Conservation (phyloP, 2,329 filamentous ascomycete genomes). For the Metarhizium robertsii region DNA sequence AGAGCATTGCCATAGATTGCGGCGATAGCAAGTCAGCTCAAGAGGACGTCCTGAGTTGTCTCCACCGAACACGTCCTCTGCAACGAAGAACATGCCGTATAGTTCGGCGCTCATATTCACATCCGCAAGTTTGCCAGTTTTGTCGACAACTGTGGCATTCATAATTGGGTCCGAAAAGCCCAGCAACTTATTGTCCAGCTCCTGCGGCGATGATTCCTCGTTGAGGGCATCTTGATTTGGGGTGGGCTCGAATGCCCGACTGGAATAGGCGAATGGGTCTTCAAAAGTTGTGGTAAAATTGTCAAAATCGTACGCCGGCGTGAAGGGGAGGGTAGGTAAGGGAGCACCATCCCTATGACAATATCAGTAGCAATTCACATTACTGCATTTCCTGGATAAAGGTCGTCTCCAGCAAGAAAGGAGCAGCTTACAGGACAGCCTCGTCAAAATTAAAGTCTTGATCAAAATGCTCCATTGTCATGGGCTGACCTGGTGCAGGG, state of each 20-base stretch:
- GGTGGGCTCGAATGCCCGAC: constrained; percentile 35
- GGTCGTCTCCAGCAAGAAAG: neutral
- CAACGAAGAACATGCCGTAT: constrained; percentile 83
- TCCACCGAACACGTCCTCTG: constrained; percentile 67
- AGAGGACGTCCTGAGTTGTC: constrained; percentile 48
- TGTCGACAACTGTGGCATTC: constrained; percentile 55
- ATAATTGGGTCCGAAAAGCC: constrained; percentile 59
- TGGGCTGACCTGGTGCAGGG: constrained; percentile 21
- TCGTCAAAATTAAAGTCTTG: constrained; percentile 46
- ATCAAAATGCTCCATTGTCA: constrained; percentile 43
- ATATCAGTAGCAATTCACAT: neutral
- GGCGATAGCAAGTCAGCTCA: constrained; percentile 88
- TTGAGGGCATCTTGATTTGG: constrained; percentile 33
- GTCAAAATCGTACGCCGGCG: constrained; percentile 52
- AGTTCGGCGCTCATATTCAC: constrained; percentile 64
- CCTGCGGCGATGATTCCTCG: constrained; percentile 41
- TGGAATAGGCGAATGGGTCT: constrained; percentile 53
- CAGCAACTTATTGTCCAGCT: constrained; percentile 62
- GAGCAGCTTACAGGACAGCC: constrained; percentile 40
- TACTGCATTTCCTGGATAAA: neutral
- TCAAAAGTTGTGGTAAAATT: constrained; percentile 53
- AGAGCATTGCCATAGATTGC: constrained; percentile 92
- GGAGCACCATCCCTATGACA: constrained; percentile 22
- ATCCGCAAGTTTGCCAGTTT: constrained; percentile 52
- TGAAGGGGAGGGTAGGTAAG: constrained; percentile 38